Conservation (phyloP, 352 stramenopile species). For the Thraustochytrium sp. region DNA sequence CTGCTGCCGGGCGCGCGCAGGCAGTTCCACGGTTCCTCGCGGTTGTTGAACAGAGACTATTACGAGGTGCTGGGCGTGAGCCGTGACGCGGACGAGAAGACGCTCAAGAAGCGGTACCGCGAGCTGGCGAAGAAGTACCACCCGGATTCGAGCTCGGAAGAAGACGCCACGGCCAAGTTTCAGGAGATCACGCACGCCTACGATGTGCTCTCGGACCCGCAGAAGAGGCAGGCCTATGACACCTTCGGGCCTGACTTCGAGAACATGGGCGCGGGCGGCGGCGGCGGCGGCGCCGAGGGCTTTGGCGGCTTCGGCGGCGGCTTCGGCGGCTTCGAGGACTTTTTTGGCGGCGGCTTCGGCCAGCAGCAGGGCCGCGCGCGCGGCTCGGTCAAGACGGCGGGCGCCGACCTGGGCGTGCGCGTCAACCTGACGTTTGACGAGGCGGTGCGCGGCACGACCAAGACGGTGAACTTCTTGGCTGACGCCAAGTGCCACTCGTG, state of each 20-base stretch:
- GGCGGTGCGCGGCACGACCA: constrained; percentile 19
- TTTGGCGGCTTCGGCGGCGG: not conserved
- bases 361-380: not conserved
- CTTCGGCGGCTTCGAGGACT: constrained; percentile 54
- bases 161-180: constrained; percentile 82
- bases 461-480: constrained; percentile 28
- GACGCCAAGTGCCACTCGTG: constrained; percentile 11
- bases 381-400: not conserved
- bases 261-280: constrained; percentile 6
- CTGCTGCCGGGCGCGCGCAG: too few species aligned
- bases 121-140: constrained; percentile 63
- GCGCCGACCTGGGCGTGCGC: not conserved
- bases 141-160: constrained; percentile 66
- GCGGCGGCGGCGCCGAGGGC: constrained; percentile 59
- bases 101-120: constrained; percentile 48
- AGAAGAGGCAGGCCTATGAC: constrained; percentile 84
- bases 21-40: constrained; percentile 7
- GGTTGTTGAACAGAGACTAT: constrained; percentile 38
- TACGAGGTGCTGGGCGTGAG: constrained; percentile 46
- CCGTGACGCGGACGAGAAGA: constrained; percentile 5
- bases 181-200: constrained; percentile 89
- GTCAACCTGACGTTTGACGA: constrained; percentile 30
- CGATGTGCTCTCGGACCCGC: constrained; percentile 82
- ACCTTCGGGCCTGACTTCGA: constrained; percentile 68
- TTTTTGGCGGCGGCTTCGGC: constrained; percentile 27